These are phyloP conservation scores for Oryza officinalis DNA, from an alignment of 176 grass and related monocot genomes.

Conservation along the genomic window DNA sequence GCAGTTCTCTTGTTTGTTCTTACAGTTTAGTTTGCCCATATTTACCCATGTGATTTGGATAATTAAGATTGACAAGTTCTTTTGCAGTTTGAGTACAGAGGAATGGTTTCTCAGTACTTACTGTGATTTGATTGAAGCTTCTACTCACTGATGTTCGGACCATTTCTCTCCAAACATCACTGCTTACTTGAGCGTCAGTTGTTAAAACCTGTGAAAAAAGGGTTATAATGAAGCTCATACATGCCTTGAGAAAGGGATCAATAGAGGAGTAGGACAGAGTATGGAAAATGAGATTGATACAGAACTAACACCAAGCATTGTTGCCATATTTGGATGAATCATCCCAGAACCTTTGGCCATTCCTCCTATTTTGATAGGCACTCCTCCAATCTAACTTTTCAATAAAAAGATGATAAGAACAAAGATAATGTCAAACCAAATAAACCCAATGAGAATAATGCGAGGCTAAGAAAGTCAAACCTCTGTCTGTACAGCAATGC, in stretches of 20 bases:
- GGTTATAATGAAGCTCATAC: conserved; percentile 12
- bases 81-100: conserved; percentile 1
- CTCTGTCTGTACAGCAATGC: conserved; percentile 86
- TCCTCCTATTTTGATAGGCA: conserved; percentile 86
- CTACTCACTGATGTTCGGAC: conserved; percentile 70
- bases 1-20: too few species aligned
- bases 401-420: conserved; percentile 24
- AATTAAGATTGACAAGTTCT: neutral
- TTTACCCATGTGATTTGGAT: too few species aligned
- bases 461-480: conserved; percentile 46
- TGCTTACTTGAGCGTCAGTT: conserved; percentile 81
- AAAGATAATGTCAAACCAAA: conserved; percentile 15
- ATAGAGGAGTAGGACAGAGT: neutral
- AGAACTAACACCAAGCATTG: conserved; percentile 84
- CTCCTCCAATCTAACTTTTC: conserved; percentile 77
- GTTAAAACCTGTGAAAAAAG: conserved; percentile 78
- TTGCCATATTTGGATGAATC: conserved; percentile 99
- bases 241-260: conserved; percentile 1
- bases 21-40: too few species aligned
- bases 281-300: conserved; percentile 14
- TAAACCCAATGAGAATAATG: neutral
- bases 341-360: conserved; percentile 99
- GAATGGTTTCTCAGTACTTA: conserved; percentile 61
- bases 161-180: conserved; percentile 89
- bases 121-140: conserved; percentile 99